These are phyloP conservation scores for Huntiella decipiens DNA, from an alignment of 2,329 filamentous ascomycete genomes.

Conservation along the genomic window DNA sequence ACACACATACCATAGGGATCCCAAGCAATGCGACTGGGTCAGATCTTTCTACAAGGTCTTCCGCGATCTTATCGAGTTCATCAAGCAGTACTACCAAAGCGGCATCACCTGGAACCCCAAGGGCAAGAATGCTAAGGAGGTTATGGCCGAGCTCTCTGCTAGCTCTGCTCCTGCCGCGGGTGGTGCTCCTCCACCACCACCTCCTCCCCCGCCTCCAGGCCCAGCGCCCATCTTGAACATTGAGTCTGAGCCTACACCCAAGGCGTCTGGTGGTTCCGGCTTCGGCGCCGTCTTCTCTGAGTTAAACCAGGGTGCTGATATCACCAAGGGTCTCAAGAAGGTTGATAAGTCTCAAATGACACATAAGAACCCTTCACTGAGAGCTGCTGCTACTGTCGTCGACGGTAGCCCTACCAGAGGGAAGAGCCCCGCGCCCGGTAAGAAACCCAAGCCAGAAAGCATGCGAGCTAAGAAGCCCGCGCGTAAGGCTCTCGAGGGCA, in stretches of 20 bases:
- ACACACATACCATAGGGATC: conserved; percentile 36
- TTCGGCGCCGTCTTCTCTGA: conserved; percentile 81
- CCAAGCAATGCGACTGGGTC: conserved; percentile 69
- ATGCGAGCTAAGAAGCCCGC: conserved; percentile 70
- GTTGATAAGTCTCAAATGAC: conserved; percentile 95
- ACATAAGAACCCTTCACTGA: conserved; percentile 85
- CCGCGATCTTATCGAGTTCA: conserved; percentile 62
- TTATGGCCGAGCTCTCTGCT: conserved; percentile 34
- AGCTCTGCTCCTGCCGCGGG: conserved; percentile 22
- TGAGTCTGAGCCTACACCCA: conserved; percentile 15
- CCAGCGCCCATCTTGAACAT: conserved; percentile 45
- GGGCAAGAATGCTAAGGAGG: conserved; percentile 53
- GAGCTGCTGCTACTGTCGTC: conserved; percentile 52
- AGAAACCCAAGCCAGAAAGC: conserved; percentile 70
- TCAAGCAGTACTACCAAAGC: conserved; percentile 61
- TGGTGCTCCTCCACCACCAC: conserved; percentile 34
- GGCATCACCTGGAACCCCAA: conserved; percentile 77
- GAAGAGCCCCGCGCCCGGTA: conserved; percentile 75
- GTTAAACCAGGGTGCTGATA: conserved; percentile 71
- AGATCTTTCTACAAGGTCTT: conserved; percentile 86
- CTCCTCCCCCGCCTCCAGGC: conserved; percentile 52
- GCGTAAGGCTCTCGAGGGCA: conserved; percentile 62
- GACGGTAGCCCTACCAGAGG: conserved; percentile 38
- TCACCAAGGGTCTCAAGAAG: conserved; percentile 78
- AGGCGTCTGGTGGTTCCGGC: conserved; percentile 34